These are phyloP conservation scores for Citrus unshiu DNA, from an alignment of 345 rosid species.

Conservation along the genomic window DNA sequence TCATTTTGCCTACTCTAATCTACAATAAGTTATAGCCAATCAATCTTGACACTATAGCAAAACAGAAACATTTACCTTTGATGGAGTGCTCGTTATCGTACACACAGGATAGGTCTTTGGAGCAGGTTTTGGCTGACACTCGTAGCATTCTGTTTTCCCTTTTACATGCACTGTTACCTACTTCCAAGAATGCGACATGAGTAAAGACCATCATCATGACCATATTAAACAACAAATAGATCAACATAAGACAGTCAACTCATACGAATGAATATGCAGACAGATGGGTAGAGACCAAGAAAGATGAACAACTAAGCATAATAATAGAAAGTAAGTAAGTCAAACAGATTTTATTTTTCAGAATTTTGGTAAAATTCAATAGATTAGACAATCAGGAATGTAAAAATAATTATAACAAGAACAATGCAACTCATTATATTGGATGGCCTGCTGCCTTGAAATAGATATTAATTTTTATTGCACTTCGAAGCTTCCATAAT, in stretches of 20 bases:
- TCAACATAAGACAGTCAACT: not conserved
- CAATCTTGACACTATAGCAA: not conserved
- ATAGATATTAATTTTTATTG: too few relatives aligned
- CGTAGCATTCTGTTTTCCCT: conserved; percentile 95
- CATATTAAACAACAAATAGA: conserved; percentile 13
- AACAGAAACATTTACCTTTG: conserved; percentile 57
- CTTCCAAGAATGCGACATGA: conserved; percentile 13
- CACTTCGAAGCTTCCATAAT: not conserved
- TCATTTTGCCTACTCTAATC: not conserved
- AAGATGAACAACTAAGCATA: not conserved
- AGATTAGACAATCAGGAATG: not conserved
- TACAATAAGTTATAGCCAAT: not conserved
- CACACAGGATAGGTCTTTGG: conserved; percentile 99
- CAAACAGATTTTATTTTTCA: not conserved
- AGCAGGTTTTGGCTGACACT: conserved; percentile 92
- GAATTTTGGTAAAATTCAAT: not conserved
- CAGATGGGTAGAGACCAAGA: not conserved
- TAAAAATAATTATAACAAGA: too few relatives aligned
- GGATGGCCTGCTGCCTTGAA: not conserved
- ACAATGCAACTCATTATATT: not conserved
- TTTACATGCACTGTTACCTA: conserved; percentile 93
- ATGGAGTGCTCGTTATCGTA: conserved; percentile 97
- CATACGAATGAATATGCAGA: conserved; percentile 1
- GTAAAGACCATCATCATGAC: conserved; percentile 6
- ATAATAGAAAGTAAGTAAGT: not conserved